Base-by-base conservation (phyloP, 1,284 basidiomycete genomes). In the Rhizoctonia solani region DNA sequence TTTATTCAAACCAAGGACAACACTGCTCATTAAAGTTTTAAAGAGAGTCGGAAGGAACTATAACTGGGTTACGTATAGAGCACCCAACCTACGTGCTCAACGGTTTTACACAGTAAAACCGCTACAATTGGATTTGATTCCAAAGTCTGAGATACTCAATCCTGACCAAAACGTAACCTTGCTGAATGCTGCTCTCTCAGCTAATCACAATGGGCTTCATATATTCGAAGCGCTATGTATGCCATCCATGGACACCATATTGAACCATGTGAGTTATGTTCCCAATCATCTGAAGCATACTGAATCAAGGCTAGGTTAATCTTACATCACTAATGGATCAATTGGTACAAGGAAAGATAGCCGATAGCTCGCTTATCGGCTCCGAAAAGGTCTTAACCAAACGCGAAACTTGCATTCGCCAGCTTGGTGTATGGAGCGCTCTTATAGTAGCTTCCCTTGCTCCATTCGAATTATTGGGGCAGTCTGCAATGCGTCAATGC, bases 401-500 rank as follows among this genome's bases (percentile, higher is more conserved):
- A 6, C 39, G 6, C 23, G 6, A 21, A 16, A 27, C n/a, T 5
- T 32, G 23, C n/a, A n/a, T n/a, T 23, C 65, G 4, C 21, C 42
- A 29, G 27, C 6, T 46, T 19, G 13, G 6, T 8, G 19, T 46
- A 39, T 16, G 37, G 49, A 27, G 11, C 42, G 14, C 32, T 58
- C 44, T 39, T 68, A 46, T 41, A 68, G 13, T 16, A 34, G 25
- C 50, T 9, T 53, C 29, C 37, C 27, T 34, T 46, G 50, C 23
- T 44, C 41, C 55, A n/a, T 54, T 29, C 30, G 32, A 53, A 21
- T 50, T 49, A 13, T 69, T 55, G 30, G 42, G 68, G 13, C 37
- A 25, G 53, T 73, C 54, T 69, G 71, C 66, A 67, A 68, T 30
- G 68, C 69, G 41, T 70, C 71, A 25, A 25, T 69, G 55, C 65